phyloP scores from a whole-genome alignment of 2,329 filamentous ascomycete genomes.

The Claviceps monticola region DNA sequence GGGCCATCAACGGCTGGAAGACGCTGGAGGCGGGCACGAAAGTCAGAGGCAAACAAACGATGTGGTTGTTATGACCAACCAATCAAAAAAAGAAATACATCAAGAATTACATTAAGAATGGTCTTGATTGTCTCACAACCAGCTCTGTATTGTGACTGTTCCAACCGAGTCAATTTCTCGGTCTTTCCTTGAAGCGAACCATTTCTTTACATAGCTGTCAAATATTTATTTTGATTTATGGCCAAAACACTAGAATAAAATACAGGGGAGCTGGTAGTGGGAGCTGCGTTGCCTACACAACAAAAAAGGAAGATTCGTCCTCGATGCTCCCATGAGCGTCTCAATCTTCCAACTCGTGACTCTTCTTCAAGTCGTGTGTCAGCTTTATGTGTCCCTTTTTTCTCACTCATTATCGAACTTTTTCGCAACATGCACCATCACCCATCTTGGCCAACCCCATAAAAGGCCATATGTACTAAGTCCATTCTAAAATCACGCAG shows the following conservation, averaged over 20 bases:
- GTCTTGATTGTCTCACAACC: too few species aligned
- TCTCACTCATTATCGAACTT: neutral
- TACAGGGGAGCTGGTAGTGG: neutral
- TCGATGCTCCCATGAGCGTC: neutral
- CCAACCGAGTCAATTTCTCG: too few species aligned
- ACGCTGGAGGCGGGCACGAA: constrained; percentile 60
- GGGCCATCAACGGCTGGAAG: constrained; percentile 68
- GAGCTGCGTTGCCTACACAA: neutral
- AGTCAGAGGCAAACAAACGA: too few species aligned
- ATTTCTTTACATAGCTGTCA: neutral
- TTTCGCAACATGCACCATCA: neutral
- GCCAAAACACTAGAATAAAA: neutral
- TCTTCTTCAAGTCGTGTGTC: neutral
- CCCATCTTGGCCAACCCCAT: neutral
- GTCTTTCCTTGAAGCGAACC: too few species aligned
- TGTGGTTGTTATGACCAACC: too few species aligned
- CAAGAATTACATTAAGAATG: too few species aligned
- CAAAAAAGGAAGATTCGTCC: neutral
- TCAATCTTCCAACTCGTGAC: neutral
- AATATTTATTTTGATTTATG: neutral
- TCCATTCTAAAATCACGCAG: neutral
- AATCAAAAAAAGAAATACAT: too few species aligned
- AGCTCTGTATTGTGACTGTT: too few species aligned
- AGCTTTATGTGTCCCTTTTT: neutral
- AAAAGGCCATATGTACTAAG: too few species aligned